Base-by-base conservation (phyloP, 306 rosid genomes). In the Prunus padus region DNA sequence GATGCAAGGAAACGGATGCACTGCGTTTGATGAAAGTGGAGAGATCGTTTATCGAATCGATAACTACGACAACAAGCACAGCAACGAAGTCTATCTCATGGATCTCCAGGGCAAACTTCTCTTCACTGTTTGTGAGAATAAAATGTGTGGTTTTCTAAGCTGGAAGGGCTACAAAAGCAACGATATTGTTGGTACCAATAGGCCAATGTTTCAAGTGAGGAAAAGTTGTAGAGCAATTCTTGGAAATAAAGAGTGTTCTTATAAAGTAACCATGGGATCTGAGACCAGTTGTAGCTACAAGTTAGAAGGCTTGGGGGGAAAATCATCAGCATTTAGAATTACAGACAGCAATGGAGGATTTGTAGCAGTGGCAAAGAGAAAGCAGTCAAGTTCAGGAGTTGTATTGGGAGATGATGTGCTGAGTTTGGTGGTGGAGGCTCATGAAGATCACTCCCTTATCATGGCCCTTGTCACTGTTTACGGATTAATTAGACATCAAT, bases 1-100 rank as follows among this genome's bases (percentile, higher is more conserved):
- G 80, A 74, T 82, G 77, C 80, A 82, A 63, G 83, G 82, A 50
- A 85, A 82, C 28, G 82, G 86, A n/a, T 83, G 83, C 57, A 85
- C 89, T 13, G 84, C 79, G 33, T 79, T 73, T 47, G 61, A 85
- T 54, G 77, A 64, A 30, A 82, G 45, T 15, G 89, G 86, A 4
- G 67, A 73, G 28, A 22, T 85, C 16, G 75, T 80, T 4, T 85
- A 82, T 33, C 75, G 86, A 2, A 63, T 85, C 1, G 89, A 82
- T 44, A 85, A 82, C 51, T 82, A 85, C 19, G 82, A 80, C 25
- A 61, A 79, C 13, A 85, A 82, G 78, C 67, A 60, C 57, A 69
- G 61, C 64, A 45, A 69, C 15, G 76, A 85, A n/a, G 84, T 85
- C 46, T 76, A 15, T 71, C 80, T 85, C 68, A 85, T 82, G 89